These are phyloP conservation scores for Alternaria postmessia DNA, from an alignment of 2,329 filamentous ascomycete species.

Conservation along the genomic window DNA sequence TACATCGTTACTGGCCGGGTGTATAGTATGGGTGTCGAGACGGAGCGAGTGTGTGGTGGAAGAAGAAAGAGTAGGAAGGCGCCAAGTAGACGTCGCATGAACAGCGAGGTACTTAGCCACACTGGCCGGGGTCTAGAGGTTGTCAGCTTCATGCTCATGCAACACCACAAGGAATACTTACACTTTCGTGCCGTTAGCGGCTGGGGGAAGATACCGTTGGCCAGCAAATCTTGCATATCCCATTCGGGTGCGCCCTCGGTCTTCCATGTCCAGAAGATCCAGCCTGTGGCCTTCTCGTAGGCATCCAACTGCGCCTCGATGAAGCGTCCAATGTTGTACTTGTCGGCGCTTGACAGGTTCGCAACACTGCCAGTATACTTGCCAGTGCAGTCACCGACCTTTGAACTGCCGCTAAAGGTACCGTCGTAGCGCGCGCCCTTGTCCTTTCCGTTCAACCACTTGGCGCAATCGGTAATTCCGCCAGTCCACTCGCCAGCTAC, in stretches of 20 bases:
- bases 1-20: slow-evolving; percentile 25
- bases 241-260: slow-evolving; percentile 59
- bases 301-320: slow-evolving; percentile 59
- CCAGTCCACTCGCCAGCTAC: slow-evolving; percentile 59
- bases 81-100: slow-evolving; percentile 1
- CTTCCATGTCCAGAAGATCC: slow-evolving; percentile 63
- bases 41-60: slow-evolving; percentile 29
- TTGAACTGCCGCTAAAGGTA: slow-evolving; percentile 46
- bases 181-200: slow-evolving; percentile 50
- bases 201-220: slow-evolving; percentile 59
- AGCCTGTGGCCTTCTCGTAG: slow-evolving; percentile 58
- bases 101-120: slow-evolving; percentile 33
- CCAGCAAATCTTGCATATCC: slow-evolving; percentile 57
- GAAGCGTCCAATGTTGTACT: slow-evolving; percentile 54
- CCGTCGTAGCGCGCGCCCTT: slow-evolving; percentile 59
- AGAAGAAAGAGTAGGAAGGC: slow-evolving; percentile 16
- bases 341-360: slow-evolving; percentile 52
- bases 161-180: slow-evolving; percentile 33
- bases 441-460: slow-evolving; percentile 58
- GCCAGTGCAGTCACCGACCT: slow-evolving; percentile 55
- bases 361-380: slow-evolving; percentile 56
- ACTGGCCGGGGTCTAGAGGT: slow-evolving; percentile 45
- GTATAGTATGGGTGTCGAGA: slow-evolving; percentile 1
- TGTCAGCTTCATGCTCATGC: slow-evolving; percentile 14
- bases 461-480: slow-evolving; percentile 58